Conservation (phyloP, 2,329 filamentous ascomycete species). For the Penicillium sp. region DNA sequence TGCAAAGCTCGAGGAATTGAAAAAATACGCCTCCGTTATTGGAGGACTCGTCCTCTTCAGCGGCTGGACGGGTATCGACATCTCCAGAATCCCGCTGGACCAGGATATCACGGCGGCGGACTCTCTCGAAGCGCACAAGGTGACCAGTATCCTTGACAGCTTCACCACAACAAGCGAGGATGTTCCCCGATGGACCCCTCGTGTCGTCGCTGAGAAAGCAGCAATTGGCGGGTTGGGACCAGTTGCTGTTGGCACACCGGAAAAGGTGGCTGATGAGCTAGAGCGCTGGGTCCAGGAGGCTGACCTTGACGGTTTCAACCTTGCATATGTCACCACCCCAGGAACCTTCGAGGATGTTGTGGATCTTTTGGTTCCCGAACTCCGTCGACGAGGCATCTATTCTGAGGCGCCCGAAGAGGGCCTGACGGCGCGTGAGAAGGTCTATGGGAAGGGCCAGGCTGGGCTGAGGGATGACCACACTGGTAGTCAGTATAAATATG, state of each 20-base stretch:
- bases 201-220: constrained; percentile 52
- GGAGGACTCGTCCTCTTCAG: constrained; percentile 62
- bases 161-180: constrained; percentile 57
- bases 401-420: constrained; percentile 40
- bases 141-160: constrained; percentile 55
- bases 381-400: constrained; percentile 49
- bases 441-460: constrained; percentile 65
- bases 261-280: constrained; percentile 54
- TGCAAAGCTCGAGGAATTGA: constrained; percentile 56
- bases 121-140: constrained; percentile 58
- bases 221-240: constrained; percentile 57
- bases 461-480: constrained; percentile 63
- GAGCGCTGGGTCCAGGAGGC: constrained; percentile 53
- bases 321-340: constrained; percentile 56
- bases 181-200: constrained; percentile 53
- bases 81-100: constrained; percentile 62
- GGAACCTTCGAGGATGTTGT: constrained; percentile 60
- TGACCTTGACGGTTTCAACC: constrained; percentile 50
- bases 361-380: constrained; percentile 55
- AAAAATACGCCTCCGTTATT: constrained; percentile 58
- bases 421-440: constrained; percentile 62
- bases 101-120: constrained; percentile 61
- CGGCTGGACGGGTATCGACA: constrained; percentile 66
- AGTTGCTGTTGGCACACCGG: constrained; percentile 52
- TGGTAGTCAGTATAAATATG: constrained; percentile 66